Evolutionary conservation across 768 basidiomycete genomes (phyloP), one percentile per base, ranked within the genome.

Genomic region (Rhodocollybia butyracea): DNA sequence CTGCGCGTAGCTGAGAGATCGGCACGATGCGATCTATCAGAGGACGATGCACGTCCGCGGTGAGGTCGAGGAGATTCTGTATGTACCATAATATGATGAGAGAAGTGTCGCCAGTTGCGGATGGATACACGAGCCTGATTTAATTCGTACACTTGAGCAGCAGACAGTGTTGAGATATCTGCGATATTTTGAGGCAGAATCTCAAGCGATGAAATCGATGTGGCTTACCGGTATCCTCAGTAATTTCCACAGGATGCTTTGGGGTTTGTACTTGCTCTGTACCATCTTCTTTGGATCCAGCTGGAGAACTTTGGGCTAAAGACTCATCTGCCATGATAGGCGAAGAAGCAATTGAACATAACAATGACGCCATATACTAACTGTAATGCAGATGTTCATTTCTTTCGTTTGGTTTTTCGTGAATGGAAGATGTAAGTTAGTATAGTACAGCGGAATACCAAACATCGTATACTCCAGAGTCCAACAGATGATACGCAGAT

Each of bases 21-120:
- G 82, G 74, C 11, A 74, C 72, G 46, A 87, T 71, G 17, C 69
- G 63, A 30, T 81, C 78, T 56, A 91, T 76, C 45, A 89, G 72
- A 6, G 83, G 84, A 13, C 78, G 75, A 15, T 69, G 57, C 2
- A 68, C 65, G 21, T 39, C 66, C 47, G 70, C 64, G 30, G 72
- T 70, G 27, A 75, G 76, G 17, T 79, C 68, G 2, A 77, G 60
- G n/a, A 73, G 57, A 22, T 60, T 71, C 77, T 56, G 24, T 13
- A 41, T 38, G 34, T 80, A 56, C 13, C 27, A 24, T 54, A 8
- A 50, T 31, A 11, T 31, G 39, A 54, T 40, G 57, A 12, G n/a
- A 21, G n/a, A 4, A 38, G n/a, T 30, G 19, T 5, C 31, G n/a
- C 11, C 21, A 27, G 48, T 22, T 13, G 36, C 2, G 19, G 30